phyloP scores from a whole-genome alignment of 306 rosid species.

The Cicer bijugum region DNA sequence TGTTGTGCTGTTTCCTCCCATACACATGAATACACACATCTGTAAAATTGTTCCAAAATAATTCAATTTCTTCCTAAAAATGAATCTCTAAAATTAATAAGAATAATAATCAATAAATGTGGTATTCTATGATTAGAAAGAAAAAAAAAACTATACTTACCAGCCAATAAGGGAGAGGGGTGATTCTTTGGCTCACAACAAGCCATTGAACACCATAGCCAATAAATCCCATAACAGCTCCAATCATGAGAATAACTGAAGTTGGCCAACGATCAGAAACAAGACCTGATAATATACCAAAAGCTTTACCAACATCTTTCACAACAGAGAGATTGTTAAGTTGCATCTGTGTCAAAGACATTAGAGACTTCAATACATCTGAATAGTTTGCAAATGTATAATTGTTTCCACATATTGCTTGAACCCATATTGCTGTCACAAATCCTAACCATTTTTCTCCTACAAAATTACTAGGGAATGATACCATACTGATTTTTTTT shows the following conservation, averaged over 20 bases:
- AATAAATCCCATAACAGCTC: conserved; percentile 49
- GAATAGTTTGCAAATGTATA: conserved; percentile 59
- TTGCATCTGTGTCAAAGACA: conserved; percentile 52
- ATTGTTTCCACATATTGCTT: conserved; percentile 57
- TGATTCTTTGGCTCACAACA: conserved; percentile 45
- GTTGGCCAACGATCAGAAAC: conserved; percentile 50
- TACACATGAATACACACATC: conserved; percentile 58
- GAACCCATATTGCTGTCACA: conserved; percentile 61
- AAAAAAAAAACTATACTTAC: not conserved
- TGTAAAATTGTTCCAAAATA: conserved; percentile 8
- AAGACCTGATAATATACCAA: conserved; percentile 56
- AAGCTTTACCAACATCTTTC: conserved; percentile 61
- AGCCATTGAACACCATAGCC: conserved; percentile 64
- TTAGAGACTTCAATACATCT: conserved; percentile 46
- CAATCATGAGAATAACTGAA: conserved; percentile 49
- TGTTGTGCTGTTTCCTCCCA: conserved; percentile 60
- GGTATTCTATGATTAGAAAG: not conserved
- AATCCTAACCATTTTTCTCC: conserved; percentile 57
- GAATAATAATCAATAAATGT: not conserved
- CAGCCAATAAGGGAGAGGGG: conserved; percentile 61
- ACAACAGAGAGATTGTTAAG: conserved; percentile 61
- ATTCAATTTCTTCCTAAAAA: not conserved
- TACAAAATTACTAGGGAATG: conserved; percentile 25
- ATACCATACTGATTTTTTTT: conserved; percentile 27
- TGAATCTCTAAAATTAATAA: too few species aligned